phyloP scores from a whole-genome alignment of 805 yeast species.

The Candida sanyiensis region DNA sequence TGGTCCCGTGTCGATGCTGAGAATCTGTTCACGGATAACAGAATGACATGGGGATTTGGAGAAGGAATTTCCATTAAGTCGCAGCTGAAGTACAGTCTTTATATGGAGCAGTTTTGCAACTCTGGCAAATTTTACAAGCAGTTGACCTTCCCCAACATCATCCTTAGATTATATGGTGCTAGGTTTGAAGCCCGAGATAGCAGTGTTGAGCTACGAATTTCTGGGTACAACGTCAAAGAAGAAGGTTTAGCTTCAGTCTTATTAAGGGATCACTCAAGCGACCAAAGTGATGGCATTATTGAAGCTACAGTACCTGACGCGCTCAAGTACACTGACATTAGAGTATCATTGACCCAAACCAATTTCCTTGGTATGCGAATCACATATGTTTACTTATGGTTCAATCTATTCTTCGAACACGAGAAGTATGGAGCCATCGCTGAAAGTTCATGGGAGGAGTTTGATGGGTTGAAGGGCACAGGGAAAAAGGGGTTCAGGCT shows the following conservation, averaged over 20 bases:
- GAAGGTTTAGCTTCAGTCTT: constrained; percentile 2
- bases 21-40: constrained; percentile 42
- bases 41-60: constrained; percentile 54
- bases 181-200: constrained; percentile 1
- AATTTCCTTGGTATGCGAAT: constrained; percentile 2
- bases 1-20: constrained; percentile 42
- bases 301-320: constrained; percentile 4
- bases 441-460: constrained; percentile 37
- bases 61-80: constrained; percentile 67
- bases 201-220: constrained; percentile 1
- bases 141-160: constrained; percentile 1
- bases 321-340: constrained; percentile 19
- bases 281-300: neutral
- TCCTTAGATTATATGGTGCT: constrained; percentile 3
- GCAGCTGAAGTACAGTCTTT: constrained; percentile 61
- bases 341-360: constrained; percentile 15
- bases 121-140: neutral
- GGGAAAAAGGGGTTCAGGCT: constrained; percentile 44
- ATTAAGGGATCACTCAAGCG: neutral
- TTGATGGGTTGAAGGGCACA: constrained; percentile 69
- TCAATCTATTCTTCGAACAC: constrained; percentile 40
- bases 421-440: constrained; percentile 15
- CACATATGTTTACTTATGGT: constrained; percentile 33
- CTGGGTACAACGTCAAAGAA: constrained; percentile 7
- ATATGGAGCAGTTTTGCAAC: constrained; percentile 29